Percentiles rank a stretch among this genome's conserved stretches.
Conservation (phyloP, 805 yeast genomes). For the Wickerhamia fluorescens region DNA sequence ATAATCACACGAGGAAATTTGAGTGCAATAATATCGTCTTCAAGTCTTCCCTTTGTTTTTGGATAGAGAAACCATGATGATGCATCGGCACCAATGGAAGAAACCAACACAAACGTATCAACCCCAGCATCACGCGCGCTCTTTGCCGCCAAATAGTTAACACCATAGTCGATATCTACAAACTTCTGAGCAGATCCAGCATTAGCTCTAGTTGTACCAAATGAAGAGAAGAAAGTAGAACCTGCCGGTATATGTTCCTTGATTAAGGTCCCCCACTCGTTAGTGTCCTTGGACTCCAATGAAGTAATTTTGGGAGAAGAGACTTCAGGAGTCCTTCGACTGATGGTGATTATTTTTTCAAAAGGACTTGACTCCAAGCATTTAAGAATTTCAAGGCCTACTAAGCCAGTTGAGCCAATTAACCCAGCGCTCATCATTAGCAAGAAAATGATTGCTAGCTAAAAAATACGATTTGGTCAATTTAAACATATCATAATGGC, state of each 20-base stretch:
- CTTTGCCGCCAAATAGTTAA: conserved; percentile 60
- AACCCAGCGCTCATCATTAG: conserved; percentile 11
- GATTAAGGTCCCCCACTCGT: conserved; percentile 44
- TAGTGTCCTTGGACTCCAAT: conserved; percentile 39
- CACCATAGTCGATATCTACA: conserved; percentile 65
- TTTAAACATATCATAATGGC: too few species aligned
- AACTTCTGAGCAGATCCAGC: conserved; percentile 75
- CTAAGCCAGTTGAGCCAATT: conserved; percentile 75
- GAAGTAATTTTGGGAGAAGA: conserved; percentile 25
- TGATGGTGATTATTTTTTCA: conserved; percentile 38
- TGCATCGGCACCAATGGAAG: conserved; percentile 57
- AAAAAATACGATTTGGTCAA: too few species aligned
- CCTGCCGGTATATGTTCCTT: conserved; percentile 22
- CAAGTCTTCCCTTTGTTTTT: conserved; percentile 69
- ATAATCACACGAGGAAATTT: conserved; percentile 68
- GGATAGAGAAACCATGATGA: conserved; percentile 55
- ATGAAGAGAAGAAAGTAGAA: conserved; percentile 50
- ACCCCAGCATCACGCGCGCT: conserved; percentile 68
- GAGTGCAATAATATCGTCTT: conserved; percentile 54
- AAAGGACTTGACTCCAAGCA: conserved; percentile 33
- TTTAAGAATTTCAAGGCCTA: conserved; percentile 54
- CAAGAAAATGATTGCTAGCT: too few species aligned
- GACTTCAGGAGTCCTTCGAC: conserved; percentile 40
- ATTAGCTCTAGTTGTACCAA: conserved; percentile 67
- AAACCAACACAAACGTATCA: conserved; percentile 59